A percentile compares a stretch with the other conserved stretches of the same genome.
phyloP scores from a whole-genome alignment of 83 land plant genomes.

The Picea abies region DNA sequence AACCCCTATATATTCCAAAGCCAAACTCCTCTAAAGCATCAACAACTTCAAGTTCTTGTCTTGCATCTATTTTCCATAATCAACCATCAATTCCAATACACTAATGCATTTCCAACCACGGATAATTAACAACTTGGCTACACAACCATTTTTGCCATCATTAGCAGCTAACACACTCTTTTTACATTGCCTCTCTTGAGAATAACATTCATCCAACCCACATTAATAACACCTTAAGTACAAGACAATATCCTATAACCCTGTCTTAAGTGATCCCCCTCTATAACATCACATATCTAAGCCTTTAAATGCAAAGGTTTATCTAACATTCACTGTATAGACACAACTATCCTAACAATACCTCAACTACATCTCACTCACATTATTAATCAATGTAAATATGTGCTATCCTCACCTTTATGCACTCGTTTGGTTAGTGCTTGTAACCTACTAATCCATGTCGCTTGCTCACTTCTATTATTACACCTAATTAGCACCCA shows the following conservation, averaged over 20 bases:
- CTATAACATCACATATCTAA: neutral
- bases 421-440: neutral
- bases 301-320: neutral
- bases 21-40: neutral
- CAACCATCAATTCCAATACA: no score
- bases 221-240: neutral
- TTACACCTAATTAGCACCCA: neutral
- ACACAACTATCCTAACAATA: neutral
- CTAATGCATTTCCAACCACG: no score
- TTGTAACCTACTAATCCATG: no score
- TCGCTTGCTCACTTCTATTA: neutral
- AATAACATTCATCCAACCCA: no score
- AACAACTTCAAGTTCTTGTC: neutral
- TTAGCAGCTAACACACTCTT: no score
- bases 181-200: neutral
- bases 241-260: neutral
- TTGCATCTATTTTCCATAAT: neutral
- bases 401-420: neutral
- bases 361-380: neutral
- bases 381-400: neutral
- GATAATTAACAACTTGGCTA: no score
- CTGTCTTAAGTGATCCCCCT: neutral
- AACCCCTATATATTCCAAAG: no score
- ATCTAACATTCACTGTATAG: neutral
- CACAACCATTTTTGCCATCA: no score